Conservation (phyloP, 805 yeast genomes). For the Monosporozyma siamensis region DNA sequence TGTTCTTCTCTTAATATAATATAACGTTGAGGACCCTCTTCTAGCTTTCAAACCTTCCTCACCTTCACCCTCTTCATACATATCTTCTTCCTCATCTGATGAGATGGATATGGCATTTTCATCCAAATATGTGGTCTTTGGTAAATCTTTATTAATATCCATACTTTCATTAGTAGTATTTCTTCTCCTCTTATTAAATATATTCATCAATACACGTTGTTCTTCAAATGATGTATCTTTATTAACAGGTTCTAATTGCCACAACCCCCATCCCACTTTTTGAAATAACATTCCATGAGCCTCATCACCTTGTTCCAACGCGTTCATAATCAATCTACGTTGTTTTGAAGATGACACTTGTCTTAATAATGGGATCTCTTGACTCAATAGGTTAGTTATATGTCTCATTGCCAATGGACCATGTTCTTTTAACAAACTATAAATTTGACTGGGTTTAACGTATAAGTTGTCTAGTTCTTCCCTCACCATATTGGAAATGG, state of each 20-base stretch:
- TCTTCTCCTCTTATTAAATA: constrained; percentile 35
- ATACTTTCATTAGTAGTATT: constrained; percentile 28
- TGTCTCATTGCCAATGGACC: constrained; percentile 91
- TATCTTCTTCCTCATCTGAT: constrained; percentile 25
- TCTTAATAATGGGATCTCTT: constrained; percentile 70
- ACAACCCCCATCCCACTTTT: constrained; percentile 96
- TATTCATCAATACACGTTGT: constrained; percentile 35
- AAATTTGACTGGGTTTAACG: constrained; percentile 31
- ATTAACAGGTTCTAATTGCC: constrained; percentile 53
- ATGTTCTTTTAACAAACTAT: constrained; percentile 53
- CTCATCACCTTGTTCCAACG: constrained; percentile 63
- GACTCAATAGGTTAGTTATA: constrained; percentile 66
- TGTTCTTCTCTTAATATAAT: constrained; percentile 12
- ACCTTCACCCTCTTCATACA: constrained; percentile 9
- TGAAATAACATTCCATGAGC: constrained; percentile 57
- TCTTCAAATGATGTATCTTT: constrained; percentile 13
- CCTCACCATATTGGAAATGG: too few relatives aligned
- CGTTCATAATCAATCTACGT: constrained; percentile 79
- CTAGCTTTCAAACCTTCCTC: constrained; percentile 3
- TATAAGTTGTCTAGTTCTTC: too few relatives aligned
- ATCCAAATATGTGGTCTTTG: constrained; percentile 26
- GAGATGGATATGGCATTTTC: constrained; percentile 31
- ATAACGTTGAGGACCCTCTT: not conserved
- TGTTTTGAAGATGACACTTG: constrained; percentile 77
- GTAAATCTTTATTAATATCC: not conserved